Evolutionary conservation across 345 rosid genomes (phyloP).

Genomic region (Excoecaria cochinchinensis): DNA sequence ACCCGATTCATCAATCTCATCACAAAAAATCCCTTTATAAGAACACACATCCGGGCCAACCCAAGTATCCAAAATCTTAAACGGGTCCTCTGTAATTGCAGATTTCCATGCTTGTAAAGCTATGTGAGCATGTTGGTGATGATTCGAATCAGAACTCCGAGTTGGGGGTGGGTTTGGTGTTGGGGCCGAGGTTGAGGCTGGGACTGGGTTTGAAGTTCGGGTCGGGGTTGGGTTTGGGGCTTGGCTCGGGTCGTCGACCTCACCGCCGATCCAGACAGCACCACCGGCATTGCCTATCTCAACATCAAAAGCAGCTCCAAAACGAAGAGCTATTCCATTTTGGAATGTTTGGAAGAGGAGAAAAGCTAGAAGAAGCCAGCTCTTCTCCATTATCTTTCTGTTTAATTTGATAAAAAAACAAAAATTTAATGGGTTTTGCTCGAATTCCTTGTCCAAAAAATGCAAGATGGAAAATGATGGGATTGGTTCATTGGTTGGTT

Average conservation of each 20-base stretch:
- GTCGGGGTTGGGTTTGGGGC: background rate
- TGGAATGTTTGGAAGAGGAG: slow-evolving; percentile 27
- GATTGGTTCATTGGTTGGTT: no score
- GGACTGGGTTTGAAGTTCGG: background rate
- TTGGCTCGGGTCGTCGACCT: slow-evolving; percentile 17
- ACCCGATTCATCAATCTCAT: slow-evolving; percentile 16
- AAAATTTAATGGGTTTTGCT: slow-evolving; percentile 13
- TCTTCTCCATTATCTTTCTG: slow-evolving; percentile 26
- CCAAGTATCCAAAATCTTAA: slow-evolving; percentile 67
- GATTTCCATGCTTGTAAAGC: slow-evolving; percentile 87
- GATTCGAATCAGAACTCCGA: slow-evolving; percentile 31
- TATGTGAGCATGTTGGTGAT: slow-evolving; percentile 39
- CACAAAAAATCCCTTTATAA: slow-evolving; percentile 77
- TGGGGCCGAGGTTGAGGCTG: background rate
- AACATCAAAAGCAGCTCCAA: slow-evolving; percentile 27
- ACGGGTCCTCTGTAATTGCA: slow-evolving; percentile 70
- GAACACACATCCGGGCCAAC: slow-evolving; percentile 74
- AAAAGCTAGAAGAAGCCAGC: slow-evolving; percentile 25
- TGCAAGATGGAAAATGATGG: no score
- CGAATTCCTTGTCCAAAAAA: slow-evolving; percentile 24
- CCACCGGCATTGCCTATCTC: slow-evolving; percentile 25
- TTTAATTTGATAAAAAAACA: no score
- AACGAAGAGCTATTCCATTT: slow-evolving; percentile 39
- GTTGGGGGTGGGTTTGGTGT: slow-evolving; percentile 17
- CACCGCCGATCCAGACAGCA: slow-evolving; percentile 50